Percentiles rank a stretch among this genome's conserved stretches.
These are phyloP conservation scores for Linum trigynum DNA, from an alignment of 345 rosid genomes.

Conservation along the genomic window DNA sequence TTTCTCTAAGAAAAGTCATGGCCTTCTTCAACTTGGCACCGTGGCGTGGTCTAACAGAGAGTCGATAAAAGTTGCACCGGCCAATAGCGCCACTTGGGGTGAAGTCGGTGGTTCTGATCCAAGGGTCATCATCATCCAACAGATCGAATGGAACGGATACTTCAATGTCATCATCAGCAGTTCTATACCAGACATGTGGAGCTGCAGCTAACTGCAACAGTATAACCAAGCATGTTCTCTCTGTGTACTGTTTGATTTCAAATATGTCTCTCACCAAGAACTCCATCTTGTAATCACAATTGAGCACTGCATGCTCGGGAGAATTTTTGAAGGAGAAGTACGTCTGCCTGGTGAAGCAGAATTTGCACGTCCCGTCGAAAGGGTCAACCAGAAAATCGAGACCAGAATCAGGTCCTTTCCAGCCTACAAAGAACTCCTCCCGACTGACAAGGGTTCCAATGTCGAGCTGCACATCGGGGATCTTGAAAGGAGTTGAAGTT, in stretches of 20 bases:
- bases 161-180: slow-evolving; percentile 68
- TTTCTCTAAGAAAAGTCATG: slow-evolving; percentile 35
- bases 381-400: slow-evolving; percentile 75
- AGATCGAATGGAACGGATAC: slow-evolving; percentile 45
- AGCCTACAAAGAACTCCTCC: slow-evolving; percentile 51
- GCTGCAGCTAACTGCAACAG: slow-evolving; percentile 64
- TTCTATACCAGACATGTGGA: slow-evolving; percentile 69
- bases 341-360: slow-evolving; percentile 55
- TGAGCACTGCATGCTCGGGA: slow-evolving; percentile 41
- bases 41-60: slow-evolving; percentile 55
- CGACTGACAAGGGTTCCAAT: slow-evolving; percentile 49
- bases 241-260: slow-evolving; percentile 38
- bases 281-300: slow-evolving; percentile 77
- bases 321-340: slow-evolving; percentile 56
- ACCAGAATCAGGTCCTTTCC: slow-evolving; percentile 54
- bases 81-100: slow-evolving; percentile 65
- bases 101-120: slow-evolving; percentile 88
- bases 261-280: slow-evolving; percentile 62
- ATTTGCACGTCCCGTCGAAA: slow-evolving; percentile 62
- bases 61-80: slow-evolving; percentile 51
- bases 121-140: slow-evolving; percentile 94
- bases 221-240: slow-evolving; percentile 30
- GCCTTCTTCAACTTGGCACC: slow-evolving; percentile 45
- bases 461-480: slow-evolving; percentile 48
- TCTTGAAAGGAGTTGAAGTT: slow-evolving; percentile 40